These are phyloP conservation scores for Yamadazyma blattariae DNA, from an alignment of 1,139 yeast species.

Conservation along the genomic window DNA sequence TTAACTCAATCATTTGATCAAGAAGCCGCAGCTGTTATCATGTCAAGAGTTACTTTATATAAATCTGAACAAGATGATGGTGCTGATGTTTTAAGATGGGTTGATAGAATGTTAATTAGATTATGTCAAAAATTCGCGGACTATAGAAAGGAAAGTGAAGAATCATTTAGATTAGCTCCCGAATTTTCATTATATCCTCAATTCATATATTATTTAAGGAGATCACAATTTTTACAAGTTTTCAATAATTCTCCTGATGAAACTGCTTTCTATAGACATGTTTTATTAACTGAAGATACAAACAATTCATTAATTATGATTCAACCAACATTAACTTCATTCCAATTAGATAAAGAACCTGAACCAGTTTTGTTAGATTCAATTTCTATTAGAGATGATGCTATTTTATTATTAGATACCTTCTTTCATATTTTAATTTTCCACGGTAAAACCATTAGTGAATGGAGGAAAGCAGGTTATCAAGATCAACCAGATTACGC, in stretches of 20 bases:
- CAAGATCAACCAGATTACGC: constrained; percentile 89
- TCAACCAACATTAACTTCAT: constrained; percentile 91
- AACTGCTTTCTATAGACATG: constrained; percentile 95
- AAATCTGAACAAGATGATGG: constrained; percentile 74
- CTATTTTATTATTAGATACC: constrained; percentile 84
- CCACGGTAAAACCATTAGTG: constrained; percentile 93
- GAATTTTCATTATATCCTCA: constrained; percentile 73
- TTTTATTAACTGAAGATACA: constrained; percentile 85
- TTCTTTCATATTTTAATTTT: constrained; percentile 94
- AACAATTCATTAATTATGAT: constrained; percentile 94
- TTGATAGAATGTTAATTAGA: constrained; percentile 49
- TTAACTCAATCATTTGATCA: constrained; percentile 82
- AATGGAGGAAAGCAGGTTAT: constrained; percentile 95
- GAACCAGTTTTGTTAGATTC: constrained; percentile 94
- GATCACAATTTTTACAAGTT: constrained; percentile 94
- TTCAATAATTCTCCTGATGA: constrained; percentile 98
- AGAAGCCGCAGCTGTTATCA: constrained; percentile 96
- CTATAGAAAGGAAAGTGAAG: constrained; percentile 47
- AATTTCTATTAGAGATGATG: constrained; percentile 86
- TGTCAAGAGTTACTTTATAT: constrained; percentile 91
- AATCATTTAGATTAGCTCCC: constrained; percentile 45
- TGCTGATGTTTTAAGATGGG: constrained; percentile 52
- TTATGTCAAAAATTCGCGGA: constrained; percentile 53
- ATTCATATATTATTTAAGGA: constrained; percentile 91
- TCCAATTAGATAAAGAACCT: constrained; percentile 76